Conservation (phyloP, 139 green algal species). For the Picochlorum sp. region DNA sequence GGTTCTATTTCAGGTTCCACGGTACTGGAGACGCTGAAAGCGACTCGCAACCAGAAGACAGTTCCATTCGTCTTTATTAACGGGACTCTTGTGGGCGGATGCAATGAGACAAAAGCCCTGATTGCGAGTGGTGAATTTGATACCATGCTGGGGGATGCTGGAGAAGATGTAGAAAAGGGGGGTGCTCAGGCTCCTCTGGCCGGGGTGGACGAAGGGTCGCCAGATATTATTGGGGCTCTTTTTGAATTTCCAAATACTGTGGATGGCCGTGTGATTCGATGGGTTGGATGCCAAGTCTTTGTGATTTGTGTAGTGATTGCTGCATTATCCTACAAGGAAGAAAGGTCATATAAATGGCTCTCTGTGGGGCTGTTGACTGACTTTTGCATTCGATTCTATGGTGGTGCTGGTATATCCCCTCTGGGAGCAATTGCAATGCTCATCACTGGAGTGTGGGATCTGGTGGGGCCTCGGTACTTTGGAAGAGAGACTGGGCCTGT, state of each 20-base stretch:
- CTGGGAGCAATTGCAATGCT: conserved; percentile 23
- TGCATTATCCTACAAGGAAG: conserved; percentile 15
- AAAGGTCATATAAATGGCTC: conserved; percentile 8
- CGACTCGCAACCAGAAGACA: conserved; percentile 19
- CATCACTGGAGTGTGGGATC: conserved; percentile 6
- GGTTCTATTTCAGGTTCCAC: background rate
- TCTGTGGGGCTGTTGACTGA: conserved; percentile 17
- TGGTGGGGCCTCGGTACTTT: conserved; percentile 8
- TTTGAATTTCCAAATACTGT: conserved; percentile 34
- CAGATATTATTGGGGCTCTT: conserved; percentile 13
- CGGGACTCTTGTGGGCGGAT: conserved; percentile 25
- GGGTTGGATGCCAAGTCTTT: conserved; percentile 20
- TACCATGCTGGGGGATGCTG: conserved; percentile 2
- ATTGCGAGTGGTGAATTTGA: conserved; percentile 18
- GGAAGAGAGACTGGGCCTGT: conserved; percentile 3
- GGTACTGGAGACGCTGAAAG: conserved; percentile 23
- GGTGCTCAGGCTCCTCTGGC: background rate
- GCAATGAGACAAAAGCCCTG: conserved; percentile 29
- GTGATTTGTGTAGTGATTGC: conserved; percentile 15
- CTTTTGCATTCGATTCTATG: conserved; percentile 23
- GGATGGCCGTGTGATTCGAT: conserved; percentile 20
- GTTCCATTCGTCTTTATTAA: conserved; percentile 32
- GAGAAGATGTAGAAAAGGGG: background rate
- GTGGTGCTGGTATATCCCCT: conserved; percentile 15
- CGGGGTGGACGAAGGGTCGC: conserved; percentile 9